Percentiles rank a stretch among this genome's conserved stretches.
phyloP scores from a whole-genome alignment of 345 rosid species.

The Pistacia vera region DNA sequence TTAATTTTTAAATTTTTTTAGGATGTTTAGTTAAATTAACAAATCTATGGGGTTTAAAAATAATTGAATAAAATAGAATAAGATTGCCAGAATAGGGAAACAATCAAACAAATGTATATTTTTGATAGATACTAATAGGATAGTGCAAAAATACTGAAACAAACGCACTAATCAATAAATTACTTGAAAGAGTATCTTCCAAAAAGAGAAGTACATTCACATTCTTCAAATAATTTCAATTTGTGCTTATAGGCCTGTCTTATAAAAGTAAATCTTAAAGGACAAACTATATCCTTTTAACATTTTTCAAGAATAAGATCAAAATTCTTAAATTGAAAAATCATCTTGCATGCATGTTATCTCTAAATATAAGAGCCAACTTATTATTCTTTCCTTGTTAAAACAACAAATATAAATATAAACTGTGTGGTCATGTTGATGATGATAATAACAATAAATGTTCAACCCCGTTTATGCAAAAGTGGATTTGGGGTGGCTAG shows the following conservation, averaged over 20 bases:
- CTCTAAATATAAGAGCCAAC: neutral
- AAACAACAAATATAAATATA: neutral
- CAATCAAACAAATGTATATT: too few species aligned
- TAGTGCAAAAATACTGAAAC: too few species aligned
- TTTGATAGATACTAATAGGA: too few species aligned
- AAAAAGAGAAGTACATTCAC: neutral
- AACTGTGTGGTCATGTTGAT: neutral
- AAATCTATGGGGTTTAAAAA: too few species aligned
- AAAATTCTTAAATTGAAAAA: neutral
- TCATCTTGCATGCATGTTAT: neutral
- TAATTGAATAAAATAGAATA: too few species aligned
- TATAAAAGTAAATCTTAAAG: neutral
- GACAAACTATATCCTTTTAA: neutral
- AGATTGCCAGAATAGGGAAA: too few species aligned
- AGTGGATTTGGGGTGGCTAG: slow-evolving; percentile 24
- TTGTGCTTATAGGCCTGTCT: neutral
- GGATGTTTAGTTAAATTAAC: too few species aligned
- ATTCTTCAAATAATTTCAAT: neutral
- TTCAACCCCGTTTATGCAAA: slow-evolving; percentile 16
- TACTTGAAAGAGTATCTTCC: neutral
- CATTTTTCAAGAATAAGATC: neutral
- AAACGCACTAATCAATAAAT: too few species aligned
- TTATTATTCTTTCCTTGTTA: neutral
- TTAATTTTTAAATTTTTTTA: too few species aligned
- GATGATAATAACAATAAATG: too few species aligned